These are phyloP conservation scores for Olyra latifolia DNA, from an alignment of 176 grass and related monocot species.

Conservation along the genomic window DNA sequence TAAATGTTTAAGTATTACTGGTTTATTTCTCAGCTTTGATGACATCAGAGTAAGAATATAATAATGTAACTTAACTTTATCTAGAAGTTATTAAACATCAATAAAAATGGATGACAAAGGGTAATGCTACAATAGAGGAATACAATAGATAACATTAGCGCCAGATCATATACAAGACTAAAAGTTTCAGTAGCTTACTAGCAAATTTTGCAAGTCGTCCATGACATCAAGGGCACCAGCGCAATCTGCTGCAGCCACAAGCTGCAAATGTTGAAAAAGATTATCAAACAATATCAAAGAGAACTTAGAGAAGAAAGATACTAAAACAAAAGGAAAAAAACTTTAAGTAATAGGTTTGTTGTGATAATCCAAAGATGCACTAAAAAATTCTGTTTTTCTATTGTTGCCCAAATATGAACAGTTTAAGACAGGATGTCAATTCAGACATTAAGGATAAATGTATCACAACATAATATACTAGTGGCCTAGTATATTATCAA, in stretches of 20 bases:
- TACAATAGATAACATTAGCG: not conserved
- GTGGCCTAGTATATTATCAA: not conserved
- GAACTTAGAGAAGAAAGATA: not conserved
- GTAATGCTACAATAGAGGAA: conserved; percentile 12
- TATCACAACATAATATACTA: conserved; percentile 5
- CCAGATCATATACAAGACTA: conserved; percentile 4
- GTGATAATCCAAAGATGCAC: conserved; percentile 11
- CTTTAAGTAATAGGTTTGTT: not conserved
- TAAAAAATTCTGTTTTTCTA: conserved; percentile 11
- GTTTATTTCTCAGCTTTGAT: not conserved
- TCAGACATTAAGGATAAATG: conserved; percentile 2
- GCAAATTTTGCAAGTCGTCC: conserved; percentile 88
- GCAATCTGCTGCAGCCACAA: conserved; percentile 93
- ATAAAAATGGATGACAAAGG: not conserved
- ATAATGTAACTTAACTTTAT: not conserved
- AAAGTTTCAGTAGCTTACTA: conserved; percentile 57
- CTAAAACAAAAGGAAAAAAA: not conserved
- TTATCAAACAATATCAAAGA: conserved; percentile 14
- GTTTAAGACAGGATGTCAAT: not conserved
- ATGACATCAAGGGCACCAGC: conserved; percentile 93
- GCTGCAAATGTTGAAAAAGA: conserved; percentile 54
- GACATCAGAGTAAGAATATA: not conserved
- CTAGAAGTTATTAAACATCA: not conserved
- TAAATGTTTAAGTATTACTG: not conserved
- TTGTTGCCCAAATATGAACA: conserved; percentile 6